Percentiles rank a stretch among this genome's conserved stretches.
Evolutionary conservation across 805 yeast species (phyloP).

Genomic region (Tetrapisispora pingtungensis): DNA sequence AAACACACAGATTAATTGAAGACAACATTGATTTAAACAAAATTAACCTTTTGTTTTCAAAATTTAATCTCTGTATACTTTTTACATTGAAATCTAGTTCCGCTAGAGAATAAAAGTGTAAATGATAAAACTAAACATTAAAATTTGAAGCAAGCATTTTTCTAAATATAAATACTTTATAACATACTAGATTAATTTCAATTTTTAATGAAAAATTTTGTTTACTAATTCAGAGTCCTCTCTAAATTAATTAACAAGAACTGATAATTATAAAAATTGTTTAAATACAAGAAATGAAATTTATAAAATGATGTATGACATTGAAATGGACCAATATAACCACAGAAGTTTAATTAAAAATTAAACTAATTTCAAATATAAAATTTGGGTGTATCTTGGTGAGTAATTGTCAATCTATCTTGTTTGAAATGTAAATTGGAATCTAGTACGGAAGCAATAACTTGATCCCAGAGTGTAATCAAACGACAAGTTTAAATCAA

Average conservation of each 20-base stretch:
- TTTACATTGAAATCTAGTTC: no score
- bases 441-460: conserved; percentile 3
- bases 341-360: background rate
- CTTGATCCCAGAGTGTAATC: conserved; percentile 6
- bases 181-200: no score
- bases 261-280: background rate
- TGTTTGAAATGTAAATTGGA: conserved; percentile 6
- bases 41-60: no score
- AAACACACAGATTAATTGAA: no score
- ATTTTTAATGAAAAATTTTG: background rate
- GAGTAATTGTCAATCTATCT: conserved; percentile 4
- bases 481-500: background rate
- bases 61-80: no score
- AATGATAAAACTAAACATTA: no score
- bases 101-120: no score
- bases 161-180: no score
- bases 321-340: conserved; percentile 7
- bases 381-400: conserved; percentile 3
- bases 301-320: conserved; percentile 1
- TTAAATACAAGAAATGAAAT: background rate
- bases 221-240: background rate
- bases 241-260: conserved; percentile 2
- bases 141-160: no score
- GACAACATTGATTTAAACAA: no score
- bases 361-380: background rate